These are phyloP conservation scores for Calonectria hawksworthii DNA, from an alignment of 2,329 filamentous ascomycete genomes.

Conservation along the genomic window DNA sequence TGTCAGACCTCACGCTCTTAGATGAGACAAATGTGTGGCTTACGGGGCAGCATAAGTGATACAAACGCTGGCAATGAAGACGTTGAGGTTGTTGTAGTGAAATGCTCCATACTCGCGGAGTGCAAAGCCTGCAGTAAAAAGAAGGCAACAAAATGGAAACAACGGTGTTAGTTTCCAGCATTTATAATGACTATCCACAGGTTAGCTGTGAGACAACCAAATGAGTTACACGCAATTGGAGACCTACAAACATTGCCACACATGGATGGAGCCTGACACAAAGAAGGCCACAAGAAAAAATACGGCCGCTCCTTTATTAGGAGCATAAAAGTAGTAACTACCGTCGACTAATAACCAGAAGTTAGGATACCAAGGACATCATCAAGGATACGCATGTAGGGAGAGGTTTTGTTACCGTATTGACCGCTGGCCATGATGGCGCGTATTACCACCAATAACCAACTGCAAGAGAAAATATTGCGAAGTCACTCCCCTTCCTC, in stretches of 20 bases:
- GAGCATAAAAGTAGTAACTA: constrained; percentile 62
- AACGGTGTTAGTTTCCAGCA: constrained; percentile 69
- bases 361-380: neutral
- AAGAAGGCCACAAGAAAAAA: constrained; percentile 61
- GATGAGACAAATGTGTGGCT: constrained; percentile 11
- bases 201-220: neutral
- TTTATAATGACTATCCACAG: constrained; percentile 62
- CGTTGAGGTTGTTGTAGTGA: constrained; percentile 48
- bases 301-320: constrained; percentile 62
- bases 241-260: constrained; percentile 63
- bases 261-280: constrained; percentile 54
- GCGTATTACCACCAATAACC: neutral
- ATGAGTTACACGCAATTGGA: neutral
- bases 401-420: constrained; percentile 41
- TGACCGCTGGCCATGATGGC: constrained; percentile 48
- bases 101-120: constrained; percentile 53
- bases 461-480: neutral
- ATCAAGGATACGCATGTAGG: neutral
- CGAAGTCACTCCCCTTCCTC: neutral
- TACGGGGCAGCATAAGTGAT: constrained; percentile 54
- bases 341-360: constrained; percentile 50
- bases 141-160: constrained; percentile 65
- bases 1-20: neutral
- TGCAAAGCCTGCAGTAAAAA: constrained; percentile 70
- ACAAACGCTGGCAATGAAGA: constrained; percentile 52